Percentiles rank a stretch among this genome's conserved stretches.
Evolutionary conservation across 208 protist species (phyloP).

Genomic region (Acanthamoeba triangularis): DNA sequence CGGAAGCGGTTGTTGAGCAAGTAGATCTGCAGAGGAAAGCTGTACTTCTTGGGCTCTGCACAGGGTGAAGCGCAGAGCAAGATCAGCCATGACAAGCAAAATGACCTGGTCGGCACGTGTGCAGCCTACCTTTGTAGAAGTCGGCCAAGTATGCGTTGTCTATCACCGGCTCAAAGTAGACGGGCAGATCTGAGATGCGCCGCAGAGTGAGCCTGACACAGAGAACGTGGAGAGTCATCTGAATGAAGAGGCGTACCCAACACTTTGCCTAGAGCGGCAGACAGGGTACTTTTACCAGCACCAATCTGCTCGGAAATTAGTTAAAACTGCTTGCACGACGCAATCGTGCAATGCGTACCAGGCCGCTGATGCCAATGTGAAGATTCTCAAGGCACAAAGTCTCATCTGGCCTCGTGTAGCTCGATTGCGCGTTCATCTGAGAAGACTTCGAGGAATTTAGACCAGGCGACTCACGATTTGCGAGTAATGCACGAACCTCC

Average conservation of each 20-base stretch:
- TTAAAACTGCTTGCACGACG: background rate
- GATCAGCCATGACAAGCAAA: no score
- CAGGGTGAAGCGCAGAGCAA: background rate
- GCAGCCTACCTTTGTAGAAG: conserved; percentile 84
- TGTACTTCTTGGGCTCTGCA: conserved; percentile 85
- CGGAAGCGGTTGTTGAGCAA: conserved; percentile 87
- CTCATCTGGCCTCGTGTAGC: conserved; percentile 27
- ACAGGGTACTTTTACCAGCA: conserved; percentile 89
- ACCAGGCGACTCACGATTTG: no score
- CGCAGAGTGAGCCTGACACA: background rate
- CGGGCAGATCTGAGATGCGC: conserved; percentile 18
- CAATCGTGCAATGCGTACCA: conserved; percentile 3
- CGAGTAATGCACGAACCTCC: no score
- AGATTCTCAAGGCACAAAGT: conserved; percentile 63
- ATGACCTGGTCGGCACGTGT: no score
- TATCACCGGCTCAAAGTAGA: conserved; percentile 86
- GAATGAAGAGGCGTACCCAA: conserved; percentile 78
- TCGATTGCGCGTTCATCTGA: conserved; percentile 15
- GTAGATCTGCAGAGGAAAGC: conserved; percentile 88
- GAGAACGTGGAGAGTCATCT: background rate
- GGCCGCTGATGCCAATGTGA: conserved; percentile 79
- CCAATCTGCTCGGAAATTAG: conserved; percentile 80
- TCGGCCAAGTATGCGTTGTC: conserved; percentile 88
- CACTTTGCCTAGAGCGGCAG: conserved; percentile 77
- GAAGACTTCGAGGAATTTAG: no score